Conservation (phyloP, 176 grass and related monocot genomes). For the Leersia perrieri region DNA sequence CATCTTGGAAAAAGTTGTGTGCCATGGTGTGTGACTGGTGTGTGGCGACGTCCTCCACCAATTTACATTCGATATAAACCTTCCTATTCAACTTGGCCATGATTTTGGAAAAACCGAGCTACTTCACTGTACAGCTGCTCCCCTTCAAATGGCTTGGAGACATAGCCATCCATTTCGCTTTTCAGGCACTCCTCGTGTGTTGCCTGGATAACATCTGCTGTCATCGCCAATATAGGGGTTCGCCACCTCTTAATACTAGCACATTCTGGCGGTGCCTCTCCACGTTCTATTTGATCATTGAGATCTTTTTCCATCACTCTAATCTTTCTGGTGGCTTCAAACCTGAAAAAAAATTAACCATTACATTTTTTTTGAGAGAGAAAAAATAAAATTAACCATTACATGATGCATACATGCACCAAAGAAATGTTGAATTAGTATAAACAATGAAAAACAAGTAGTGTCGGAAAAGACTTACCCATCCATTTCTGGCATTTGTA, state of each 20-base stretch:
- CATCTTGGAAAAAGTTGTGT: constrained; percentile 18
- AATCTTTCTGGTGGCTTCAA: constrained; percentile 89
- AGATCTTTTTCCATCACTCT: constrained; percentile 76
- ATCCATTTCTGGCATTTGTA: constrained; percentile 99
- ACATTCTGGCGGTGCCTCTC: constrained; percentile 49
- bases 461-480: constrained; percentile 49
- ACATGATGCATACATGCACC: background rate
- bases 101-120: constrained; percentile 73
- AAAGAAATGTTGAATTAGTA: background rate
- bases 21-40: background rate
- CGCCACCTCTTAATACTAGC: constrained; percentile 53
- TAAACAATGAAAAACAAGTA: constrained; percentile 12
- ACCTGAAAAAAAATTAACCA: constrained; percentile 49
- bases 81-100: constrained; percentile 64
- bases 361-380: too few relatives aligned
- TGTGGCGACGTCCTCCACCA: constrained; percentile 48
- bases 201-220: constrained; percentile 97
- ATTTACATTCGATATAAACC: constrained; percentile 49
- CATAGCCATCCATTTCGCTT: constrained; percentile 93
- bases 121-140: constrained; percentile 99
- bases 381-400: constrained; percentile 22
- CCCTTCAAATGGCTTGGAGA: constrained; percentile 97
- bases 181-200: constrained; percentile 88
- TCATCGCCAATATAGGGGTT: constrained; percentile 97
- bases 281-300: constrained; percentile 64